Conservation (phyloP, 208 protist species). For the Tritrichomonas musculus region DNA sequence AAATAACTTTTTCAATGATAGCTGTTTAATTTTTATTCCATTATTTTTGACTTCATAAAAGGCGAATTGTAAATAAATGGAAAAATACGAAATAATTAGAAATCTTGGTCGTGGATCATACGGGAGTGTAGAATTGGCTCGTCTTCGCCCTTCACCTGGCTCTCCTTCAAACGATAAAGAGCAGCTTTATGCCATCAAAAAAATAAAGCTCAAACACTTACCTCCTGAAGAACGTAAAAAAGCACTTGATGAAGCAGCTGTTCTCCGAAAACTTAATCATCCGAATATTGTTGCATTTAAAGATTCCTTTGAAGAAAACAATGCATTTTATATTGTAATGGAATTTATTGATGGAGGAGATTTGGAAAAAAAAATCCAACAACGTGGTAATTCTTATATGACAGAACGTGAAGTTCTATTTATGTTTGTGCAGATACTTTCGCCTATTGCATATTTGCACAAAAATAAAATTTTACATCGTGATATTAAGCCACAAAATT, state of each 20-base stretch:
- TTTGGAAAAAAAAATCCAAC: not conserved
- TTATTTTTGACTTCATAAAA: too few species aligned
- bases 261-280: not conserved
- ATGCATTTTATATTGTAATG: not conserved
- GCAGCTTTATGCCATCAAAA: not conserved
- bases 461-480: slow-evolving; percentile 43
- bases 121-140: not conserved
- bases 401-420: slow-evolving; percentile 32
- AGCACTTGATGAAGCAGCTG: not conserved
- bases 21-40: too few species aligned
- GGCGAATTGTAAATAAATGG: too few species aligned
- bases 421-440: slow-evolving; percentile 39
- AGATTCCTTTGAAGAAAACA: not conserved
- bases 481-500: slow-evolving; percentile 47
- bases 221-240: not conserved
- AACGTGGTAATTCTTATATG: not conserved
- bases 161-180: too few species aligned
- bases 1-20: too few species aligned
- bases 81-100: slow-evolving; percentile 7
- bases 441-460: slow-evolving; percentile 38
- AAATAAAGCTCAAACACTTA: not conserved
- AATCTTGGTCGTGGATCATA: not conserved
- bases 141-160: too few species aligned
- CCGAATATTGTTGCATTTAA: not conserved
- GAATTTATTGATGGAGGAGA: not conserved